A percentile compares a stretch with the other conserved stretches of the same genome.
phyloP scores from a whole-genome alignment of 2,329 filamentous ascomycete genomes.

The Fusarium begoniae region DNA sequence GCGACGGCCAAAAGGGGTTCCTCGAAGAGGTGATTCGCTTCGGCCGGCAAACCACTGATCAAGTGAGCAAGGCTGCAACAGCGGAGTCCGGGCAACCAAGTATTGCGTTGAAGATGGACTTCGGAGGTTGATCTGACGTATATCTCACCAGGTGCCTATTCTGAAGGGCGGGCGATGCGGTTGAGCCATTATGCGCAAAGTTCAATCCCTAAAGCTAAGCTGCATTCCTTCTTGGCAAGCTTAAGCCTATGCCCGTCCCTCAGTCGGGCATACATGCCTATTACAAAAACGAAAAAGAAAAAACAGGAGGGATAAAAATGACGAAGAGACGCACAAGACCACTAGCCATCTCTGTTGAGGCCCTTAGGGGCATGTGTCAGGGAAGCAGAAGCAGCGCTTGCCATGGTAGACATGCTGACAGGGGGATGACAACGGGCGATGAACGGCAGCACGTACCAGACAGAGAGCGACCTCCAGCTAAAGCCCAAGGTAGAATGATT shows the following conservation, averaged over 20 bases:
- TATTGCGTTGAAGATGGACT: slow-evolving; percentile 96
- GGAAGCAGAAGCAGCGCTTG: not conserved
- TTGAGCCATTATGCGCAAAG: slow-evolving; percentile 3
- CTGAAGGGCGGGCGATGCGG: not conserved
- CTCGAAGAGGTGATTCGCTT: slow-evolving; percentile 83
- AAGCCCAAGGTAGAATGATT: not conserved
- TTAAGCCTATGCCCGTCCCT: not conserved
- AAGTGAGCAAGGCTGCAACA: slow-evolving; percentile 50
- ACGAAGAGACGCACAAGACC: not conserved
- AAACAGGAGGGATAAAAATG: not conserved
- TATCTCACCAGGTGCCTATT: not conserved
- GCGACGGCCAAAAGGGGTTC: slow-evolving; percentile 73
- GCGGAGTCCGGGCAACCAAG: slow-evolving; percentile 71
- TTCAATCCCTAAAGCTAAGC: slow-evolving; percentile 4
- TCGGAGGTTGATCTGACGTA: slow-evolving; percentile 60
- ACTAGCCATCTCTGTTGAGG: not conserved
- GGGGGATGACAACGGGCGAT: not conserved
- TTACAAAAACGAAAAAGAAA: not conserved
- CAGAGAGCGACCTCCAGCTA: slow-evolving; percentile 1
- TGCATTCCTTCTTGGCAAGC: slow-evolving; percentile 12
- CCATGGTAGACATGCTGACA: slow-evolving; percentile 7
- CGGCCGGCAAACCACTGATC: slow-evolving; percentile 60
- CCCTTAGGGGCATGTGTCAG: not conserved
- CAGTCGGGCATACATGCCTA: slow-evolving; percentile 3
- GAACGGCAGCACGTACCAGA: not conserved